Percentiles rank a stretch among this genome's conserved stretches.
phyloP scores from a whole-genome alignment of 352 stramenopile genomes.

The Globisporangium abappressorium region DNA sequence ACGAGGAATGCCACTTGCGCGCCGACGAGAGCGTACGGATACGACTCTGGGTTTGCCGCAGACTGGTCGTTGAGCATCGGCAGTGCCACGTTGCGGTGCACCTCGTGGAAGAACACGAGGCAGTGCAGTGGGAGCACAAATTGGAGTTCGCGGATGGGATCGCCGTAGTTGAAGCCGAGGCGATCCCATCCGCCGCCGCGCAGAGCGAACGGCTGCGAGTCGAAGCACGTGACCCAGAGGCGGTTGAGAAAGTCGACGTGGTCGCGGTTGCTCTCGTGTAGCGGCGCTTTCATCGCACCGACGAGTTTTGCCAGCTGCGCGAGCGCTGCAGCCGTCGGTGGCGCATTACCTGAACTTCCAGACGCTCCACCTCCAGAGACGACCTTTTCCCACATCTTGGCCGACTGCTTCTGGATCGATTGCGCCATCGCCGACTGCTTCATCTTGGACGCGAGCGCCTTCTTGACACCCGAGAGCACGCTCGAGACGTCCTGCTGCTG shows the following conservation, averaged over 20 bases:
- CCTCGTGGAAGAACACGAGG: conserved; percentile 80
- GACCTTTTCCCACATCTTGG: conserved; percentile 77
- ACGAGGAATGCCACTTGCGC: conserved; percentile 57
- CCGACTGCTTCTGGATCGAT: conserved; percentile 70
- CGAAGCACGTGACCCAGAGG: conserved; percentile 71
- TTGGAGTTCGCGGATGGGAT: conserved; percentile 70
- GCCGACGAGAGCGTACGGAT: conserved; percentile 56
- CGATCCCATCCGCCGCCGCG: conserved; percentile 49
- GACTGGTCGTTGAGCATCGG: conserved; percentile 68
- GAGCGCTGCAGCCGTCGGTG: conserved; percentile 56
- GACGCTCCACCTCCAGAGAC: conserved; percentile 16
- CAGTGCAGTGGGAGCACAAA: conserved; percentile 72
- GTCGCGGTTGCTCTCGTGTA: conserved; percentile 60
- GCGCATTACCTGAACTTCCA: conserved; percentile 26
- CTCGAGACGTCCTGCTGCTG: conserved; percentile 46
- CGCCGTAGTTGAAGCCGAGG: conserved; percentile 62
- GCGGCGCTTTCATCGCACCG: conserved; percentile 53
- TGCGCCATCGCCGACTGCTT: conserved; percentile 68
- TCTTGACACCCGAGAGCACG: conserved; percentile 74
- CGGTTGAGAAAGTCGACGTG: conserved; percentile 66
- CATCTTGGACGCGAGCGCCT: conserved; percentile 79
- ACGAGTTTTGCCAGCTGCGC: conserved; percentile 69
- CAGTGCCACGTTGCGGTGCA: conserved; percentile 57
- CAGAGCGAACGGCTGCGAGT: conserved; percentile 53
- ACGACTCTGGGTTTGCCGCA: conserved; percentile 37